Base-by-base conservation (phyloP, 2,329 filamentous ascomycete species). In the Penicillium psychrosexuale region DNA sequence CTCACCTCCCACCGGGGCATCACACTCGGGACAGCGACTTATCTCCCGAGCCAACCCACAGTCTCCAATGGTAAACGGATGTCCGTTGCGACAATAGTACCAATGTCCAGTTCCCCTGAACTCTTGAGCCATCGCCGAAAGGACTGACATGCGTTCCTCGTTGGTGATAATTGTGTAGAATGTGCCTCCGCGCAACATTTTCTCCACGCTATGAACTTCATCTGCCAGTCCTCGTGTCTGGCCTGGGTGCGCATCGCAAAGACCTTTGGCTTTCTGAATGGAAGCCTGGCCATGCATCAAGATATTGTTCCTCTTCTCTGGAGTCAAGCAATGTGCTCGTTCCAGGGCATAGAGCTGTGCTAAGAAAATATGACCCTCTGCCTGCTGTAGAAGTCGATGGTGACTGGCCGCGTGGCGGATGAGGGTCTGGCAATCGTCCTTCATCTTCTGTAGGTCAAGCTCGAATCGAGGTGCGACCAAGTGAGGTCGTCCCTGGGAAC, bases 11-110 rank as follows among this genome's bases (percentile, higher is more conserved):
- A 89, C 78, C 0, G 69, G 57, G 1, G 77, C 76, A 2, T 77
- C 79, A 59, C 87, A 90, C 58, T 89, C 80, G 0, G 86, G 85
- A 60, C 87, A 90, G 2, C 68, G 68, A 1, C 85, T 79, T 17
- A 64, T 51, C 66, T 89, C 57, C 83, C 87, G 86, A 0, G 86
- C 82, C 78, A 84, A 82, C 1, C 85, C 85, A 62, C 85, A 88
- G 56, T 88, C 83, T 0, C 84, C 85, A 31, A 88, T 77, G 0
- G 84, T 83, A 59, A 89, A 86, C 3, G 70, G 72, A 61, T 75
- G 72, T 0, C 69, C 65, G 43, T 75, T 74, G n/a, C 38, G 55
- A 54, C 73, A 75, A 51, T 73, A 69, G 52, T 75, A 80, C 62
- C 74, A 78, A 56, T 77, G 76, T 0, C 85, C 84, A 0, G 78